phyloP scores from a whole-genome alignment of 331 rosid genomes.

The Phaseolus coccineus region DNA sequence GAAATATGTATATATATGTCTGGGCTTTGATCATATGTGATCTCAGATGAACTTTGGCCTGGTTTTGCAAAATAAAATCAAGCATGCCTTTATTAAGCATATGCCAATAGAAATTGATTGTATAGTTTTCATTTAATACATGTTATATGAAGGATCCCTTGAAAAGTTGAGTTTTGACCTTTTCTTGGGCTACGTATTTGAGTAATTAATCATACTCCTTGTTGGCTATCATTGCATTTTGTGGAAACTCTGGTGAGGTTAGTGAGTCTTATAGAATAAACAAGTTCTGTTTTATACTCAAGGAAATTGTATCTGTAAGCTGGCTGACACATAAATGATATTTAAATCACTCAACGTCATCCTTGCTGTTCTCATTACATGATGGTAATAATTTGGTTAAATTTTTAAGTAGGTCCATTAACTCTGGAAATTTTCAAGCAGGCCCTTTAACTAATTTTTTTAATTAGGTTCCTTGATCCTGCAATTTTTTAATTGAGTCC shows the following conservation, averaged over 20 bases:
- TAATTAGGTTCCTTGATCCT: background rate
- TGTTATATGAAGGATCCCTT: constrained; percentile 21
- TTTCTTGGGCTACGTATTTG: background rate
- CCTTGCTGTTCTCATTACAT: background rate
- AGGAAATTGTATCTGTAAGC: background rate
- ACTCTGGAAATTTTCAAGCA: too few species aligned
- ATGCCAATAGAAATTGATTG: constrained; percentile 7
- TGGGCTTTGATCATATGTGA: constrained; percentile 32
- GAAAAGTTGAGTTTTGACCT: constrained; percentile 11
- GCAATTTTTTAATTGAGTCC: background rate
- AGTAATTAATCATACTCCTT: constrained; percentile 13
- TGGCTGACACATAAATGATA: background rate
- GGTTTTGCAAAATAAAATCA: constrained; percentile 23
- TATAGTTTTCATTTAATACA: constrained; percentile 5
- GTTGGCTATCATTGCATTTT: background rate
- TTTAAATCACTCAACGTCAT: constrained; percentile 17
- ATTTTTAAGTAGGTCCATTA: background rate
- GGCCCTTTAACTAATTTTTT: background rate
- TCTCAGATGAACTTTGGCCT: constrained; percentile 21
- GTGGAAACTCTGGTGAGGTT: background rate
- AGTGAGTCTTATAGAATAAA: constrained; percentile 2
- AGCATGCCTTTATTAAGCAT: constrained; percentile 3
- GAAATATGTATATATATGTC: constrained; percentile 21
- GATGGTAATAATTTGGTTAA: background rate
- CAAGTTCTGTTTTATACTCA: background rate